Base-by-base conservation (phyloP, 208 protist species). In the Crithidia mellificae region DNA sequence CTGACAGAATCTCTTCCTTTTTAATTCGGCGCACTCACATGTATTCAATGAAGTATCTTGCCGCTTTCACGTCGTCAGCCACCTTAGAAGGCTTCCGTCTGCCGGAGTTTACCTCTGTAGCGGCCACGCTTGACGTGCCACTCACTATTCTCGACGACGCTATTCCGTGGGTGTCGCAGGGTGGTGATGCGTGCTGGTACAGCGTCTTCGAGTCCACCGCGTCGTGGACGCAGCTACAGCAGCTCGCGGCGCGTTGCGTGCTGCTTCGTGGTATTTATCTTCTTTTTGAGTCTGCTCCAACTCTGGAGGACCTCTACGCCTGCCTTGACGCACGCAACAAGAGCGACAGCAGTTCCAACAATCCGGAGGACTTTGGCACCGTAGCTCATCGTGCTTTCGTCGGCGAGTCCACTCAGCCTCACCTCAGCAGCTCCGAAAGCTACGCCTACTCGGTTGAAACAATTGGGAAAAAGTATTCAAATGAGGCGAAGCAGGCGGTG, bases 41-140 rank as follows among this genome's bases (percentile, higher is more conserved):
- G n/a, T n/a, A n/a, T n/a, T n/a, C n/a, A n/a, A 92, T 91, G 85
- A 78, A 78, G 62, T 91, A 84, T 49, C 51, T 92, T 39, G 86
- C 80, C 7, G 78, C 80, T 50, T 95, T 95, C 64, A 80, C 85
- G n/a, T 91, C 84, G 44, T 85, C 72, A 5, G 58, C 80, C 27
- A 81, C 74, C 7, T 78, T 95, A 6, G 59, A 70, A 12, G 27
- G 63, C 25, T 90, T 95, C 63, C 81, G 87, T 24, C 44, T 77
- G 29, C 63, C 69, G 1, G 87, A 95, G 68, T 77, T 95, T 25
- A 49, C 74, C 11, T 62, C 74, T 1, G 87, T 77, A 0, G 85
- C 85, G 20, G 56, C 72, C 6, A 72, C 75, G 9, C 47, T 90
- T 1, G 61, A 66, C 36, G 67, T 88, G 17, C 30, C 57, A 17